phyloP scores from a whole-genome alignment of 129 eudicot genomes.

The Pulicaria dysenterica region DNA sequence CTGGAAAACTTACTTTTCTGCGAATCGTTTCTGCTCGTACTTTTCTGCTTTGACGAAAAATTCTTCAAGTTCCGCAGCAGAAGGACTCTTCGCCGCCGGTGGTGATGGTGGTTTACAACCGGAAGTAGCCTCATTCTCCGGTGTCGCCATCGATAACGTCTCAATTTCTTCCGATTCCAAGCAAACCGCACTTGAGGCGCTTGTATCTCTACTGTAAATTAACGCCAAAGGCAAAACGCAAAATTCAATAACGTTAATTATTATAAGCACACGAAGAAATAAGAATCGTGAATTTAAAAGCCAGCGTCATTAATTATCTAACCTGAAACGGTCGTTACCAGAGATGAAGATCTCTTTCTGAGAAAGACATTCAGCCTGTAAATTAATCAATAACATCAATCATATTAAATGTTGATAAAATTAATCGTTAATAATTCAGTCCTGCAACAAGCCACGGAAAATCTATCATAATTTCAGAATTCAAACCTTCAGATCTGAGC shows the following conservation, averaged over 20 bases:
- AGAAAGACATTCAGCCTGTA: conserved; percentile 38
- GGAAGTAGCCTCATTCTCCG: conserved; percentile 23
- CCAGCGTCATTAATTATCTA: background rate
- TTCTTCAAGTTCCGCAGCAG: conserved; percentile 67
- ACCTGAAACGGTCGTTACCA: conserved; percentile 59
- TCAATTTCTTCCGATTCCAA: conserved; percentile 45
- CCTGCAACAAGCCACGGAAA: conserved; percentile 3
- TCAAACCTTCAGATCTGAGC: conserved; percentile 42
- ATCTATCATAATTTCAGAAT: conserved; percentile 8
- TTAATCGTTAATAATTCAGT: background rate
- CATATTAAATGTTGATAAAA: background rate
- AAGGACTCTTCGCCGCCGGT: conserved; percentile 41
- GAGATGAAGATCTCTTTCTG: conserved; percentile 47
- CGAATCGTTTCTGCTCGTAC: conserved; percentile 60
- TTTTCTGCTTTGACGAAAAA: conserved; percentile 69
- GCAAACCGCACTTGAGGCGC: conserved; percentile 41
- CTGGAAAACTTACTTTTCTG: conserved; percentile 57
- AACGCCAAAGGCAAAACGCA: conserved; percentile 1
- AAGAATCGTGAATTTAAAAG: background rate
- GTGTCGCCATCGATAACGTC: conserved; percentile 16
- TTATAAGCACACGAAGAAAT: background rate
- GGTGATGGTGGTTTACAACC: conserved; percentile 22
- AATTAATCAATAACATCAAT: conserved; percentile 18
- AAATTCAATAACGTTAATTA: background rate
- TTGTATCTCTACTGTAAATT: conserved; percentile 45